These are phyloP conservation scores for Hemileccinum impolitum DNA, from an alignment of 768 basidiomycete genomes.

Conservation along the genomic window DNA sequence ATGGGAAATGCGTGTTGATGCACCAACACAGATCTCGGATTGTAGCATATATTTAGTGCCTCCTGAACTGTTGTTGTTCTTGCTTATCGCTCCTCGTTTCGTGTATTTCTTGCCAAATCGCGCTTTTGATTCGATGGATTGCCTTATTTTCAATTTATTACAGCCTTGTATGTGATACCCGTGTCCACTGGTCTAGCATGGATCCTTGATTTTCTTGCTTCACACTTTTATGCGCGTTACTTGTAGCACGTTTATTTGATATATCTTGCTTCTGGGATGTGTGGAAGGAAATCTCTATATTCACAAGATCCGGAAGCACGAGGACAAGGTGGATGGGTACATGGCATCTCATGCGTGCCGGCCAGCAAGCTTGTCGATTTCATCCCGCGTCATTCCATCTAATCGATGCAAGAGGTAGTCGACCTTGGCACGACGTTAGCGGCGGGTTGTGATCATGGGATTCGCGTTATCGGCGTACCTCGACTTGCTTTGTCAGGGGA, in stretches of 20 bases:
- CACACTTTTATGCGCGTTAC: conserved; percentile 6
- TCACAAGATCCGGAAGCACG: conserved; percentile 6
- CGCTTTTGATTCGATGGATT: conserved; percentile 1
- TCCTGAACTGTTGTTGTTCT: conserved; percentile 17
- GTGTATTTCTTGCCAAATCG: conserved; percentile 9
- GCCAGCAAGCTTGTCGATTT: conserved; percentile 62
- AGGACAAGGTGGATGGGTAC: not conserved
- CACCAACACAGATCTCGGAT: conserved; percentile 40
- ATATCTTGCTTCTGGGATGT: conserved; percentile 18
- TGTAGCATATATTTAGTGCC: conserved; percentile 34
- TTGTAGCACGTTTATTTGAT: conserved; percentile 24
- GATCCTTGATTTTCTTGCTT: conserved; percentile 27
- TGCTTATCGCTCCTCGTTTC: conserved; percentile 19
- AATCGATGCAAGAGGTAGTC: conserved; percentile 92
- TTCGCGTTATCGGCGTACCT: conserved; percentile 54
- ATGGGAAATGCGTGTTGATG: conserved; percentile 24
- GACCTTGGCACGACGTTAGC: conserved; percentile 50
- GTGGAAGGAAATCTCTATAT: conserved; percentile 5
- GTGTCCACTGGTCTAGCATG: conserved; percentile 5
- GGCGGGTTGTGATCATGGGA: not conserved
- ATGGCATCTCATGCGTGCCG: conserved; percentile 9
- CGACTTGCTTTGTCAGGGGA: conserved; percentile 95
- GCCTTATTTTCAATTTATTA: conserved; percentile 3
- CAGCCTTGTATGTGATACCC: conserved; percentile 18
- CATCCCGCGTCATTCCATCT: conserved; percentile 77